Base-by-base conservation (phyloP, 768 basidiomycete genomes). In the Suillus americanus region DNA sequence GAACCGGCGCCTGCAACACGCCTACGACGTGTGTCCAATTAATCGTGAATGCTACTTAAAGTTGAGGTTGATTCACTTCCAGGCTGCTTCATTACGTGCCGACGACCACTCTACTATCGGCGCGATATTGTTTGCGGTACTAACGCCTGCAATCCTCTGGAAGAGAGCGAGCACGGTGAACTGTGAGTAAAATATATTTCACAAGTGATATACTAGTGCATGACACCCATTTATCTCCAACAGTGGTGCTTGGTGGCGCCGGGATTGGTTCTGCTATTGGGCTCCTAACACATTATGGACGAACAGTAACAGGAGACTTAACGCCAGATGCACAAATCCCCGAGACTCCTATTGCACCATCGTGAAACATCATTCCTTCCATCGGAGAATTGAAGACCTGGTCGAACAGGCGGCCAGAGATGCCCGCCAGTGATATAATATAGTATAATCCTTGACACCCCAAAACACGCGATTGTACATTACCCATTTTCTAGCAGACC, bases 51-150 rank as follows among this genome's bases (percentile, higher is more conserved):
- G 10, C 20, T 12, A 59, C 28, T 9, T 13, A 20, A 3, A 18
- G 12, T 67, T 65, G 8, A 72, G 35, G n/a, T 25, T 48, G 30
- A 63, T 60, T 55, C 38, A 40, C 14, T 40, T 59, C 18, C 57
- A 92, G 90, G 83, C 81, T 16, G 77, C 79, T 48, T 81, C 84
- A 25, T 75, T 91, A 61, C 80, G 91, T 67, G 81, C 83, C 55
- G 86, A 92, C 62, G 92, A 94, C 73, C 88, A 91, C 71, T 83
- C 90, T 25, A 91, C 86, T 2, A 90, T 94, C 54, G 92, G 92
- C 30, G 82, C 82, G 23, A 70, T 93, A 55, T 75, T 94, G 25
- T 83, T 81, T 63, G 85, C 84, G 18, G 83, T 89, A 16, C 72
- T 93, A 3, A 84, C 82, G 5, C 89, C 92, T 3, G 89, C 90